Percentiles rank a stretch among this genome's conserved stretches.
Conservation (phyloP, 176 grass and related monocot species). For the Oryza glaberrima region DNA sequence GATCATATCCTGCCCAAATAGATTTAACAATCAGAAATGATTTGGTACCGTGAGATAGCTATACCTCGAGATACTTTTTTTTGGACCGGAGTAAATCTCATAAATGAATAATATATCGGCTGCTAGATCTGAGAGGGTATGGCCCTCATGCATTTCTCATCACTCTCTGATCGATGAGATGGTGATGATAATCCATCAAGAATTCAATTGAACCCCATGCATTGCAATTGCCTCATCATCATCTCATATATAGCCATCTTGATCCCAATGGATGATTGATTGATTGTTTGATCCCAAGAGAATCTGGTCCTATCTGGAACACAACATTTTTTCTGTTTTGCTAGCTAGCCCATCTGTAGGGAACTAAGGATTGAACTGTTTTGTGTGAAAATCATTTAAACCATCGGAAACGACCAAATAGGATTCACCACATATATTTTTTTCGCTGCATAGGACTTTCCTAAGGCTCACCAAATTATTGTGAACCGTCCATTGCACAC, state of each 20-base stretch:
- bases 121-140: slow-evolving; percentile 43
- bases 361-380: neutral
- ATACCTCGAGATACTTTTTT: too few species aligned
- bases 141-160: slow-evolving; percentile 32
- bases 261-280: neutral
- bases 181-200: neutral
- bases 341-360: neutral
- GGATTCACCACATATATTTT: too few species aligned
- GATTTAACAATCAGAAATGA: too few species aligned
- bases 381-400: neutral
- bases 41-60: too few species aligned
- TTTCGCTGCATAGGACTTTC: too few species aligned
- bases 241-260: neutral
- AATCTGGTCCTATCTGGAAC: neutral
- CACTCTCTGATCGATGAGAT: neutral
- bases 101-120: neutral
- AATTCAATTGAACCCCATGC: slow-evolving; percentile 28
- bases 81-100: neutral
- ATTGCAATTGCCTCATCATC: slow-evolving; percentile 18
- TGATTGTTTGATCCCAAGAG: neutral
- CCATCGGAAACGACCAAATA: neutral
- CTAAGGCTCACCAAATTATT: too few species aligned
- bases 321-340: neutral
- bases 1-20: too few species aligned
- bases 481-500: too few species aligned